Percentiles rank a stretch among this genome's conserved stretches.
Evolutionary conservation across 139 green algal genomes (phyloP).

Genomic region (Chlamydomonas schloesseri): DNA sequence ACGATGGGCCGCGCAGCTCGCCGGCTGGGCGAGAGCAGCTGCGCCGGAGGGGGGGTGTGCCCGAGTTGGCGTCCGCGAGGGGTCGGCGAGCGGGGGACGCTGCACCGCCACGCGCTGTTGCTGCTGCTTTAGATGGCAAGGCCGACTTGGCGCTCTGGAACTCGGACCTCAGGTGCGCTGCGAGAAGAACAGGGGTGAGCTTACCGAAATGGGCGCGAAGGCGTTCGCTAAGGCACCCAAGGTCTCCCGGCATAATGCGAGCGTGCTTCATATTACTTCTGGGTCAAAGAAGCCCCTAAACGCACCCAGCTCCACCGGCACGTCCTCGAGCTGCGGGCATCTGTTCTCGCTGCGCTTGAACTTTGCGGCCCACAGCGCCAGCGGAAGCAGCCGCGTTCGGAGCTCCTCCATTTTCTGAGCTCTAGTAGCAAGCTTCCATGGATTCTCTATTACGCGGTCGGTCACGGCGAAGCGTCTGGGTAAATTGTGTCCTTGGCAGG

Average conservation of each 20-base stretch:
- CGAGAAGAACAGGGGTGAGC: background rate
- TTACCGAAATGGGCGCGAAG: background rate
- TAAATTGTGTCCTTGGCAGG: no score
- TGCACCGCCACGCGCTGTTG: no score
- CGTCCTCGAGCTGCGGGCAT: background rate
- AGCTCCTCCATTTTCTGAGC: background rate
- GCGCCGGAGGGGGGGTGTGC: background rate
- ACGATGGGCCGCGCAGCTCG: conserved; percentile 8
- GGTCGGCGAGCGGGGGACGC: no score
- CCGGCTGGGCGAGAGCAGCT: conserved; percentile 2
- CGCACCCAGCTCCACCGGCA: conserved; percentile 4
- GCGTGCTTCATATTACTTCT: no score
- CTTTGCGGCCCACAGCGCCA: conserved; percentile 18
- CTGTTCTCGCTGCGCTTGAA: background rate
- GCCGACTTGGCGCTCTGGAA: conserved; percentile 1
- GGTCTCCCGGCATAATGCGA: no score
- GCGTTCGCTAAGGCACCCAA: no score
- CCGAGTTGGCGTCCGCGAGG: background rate
- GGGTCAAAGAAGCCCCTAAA: background rate
- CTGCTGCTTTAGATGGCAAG: background rate
- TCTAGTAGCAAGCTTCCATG: no score
- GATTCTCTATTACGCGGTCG: no score
- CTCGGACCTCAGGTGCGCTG: conserved; percentile 9
- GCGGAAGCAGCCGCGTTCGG: background rate
- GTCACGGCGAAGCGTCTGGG: no score